Base-by-base conservation (phyloP, 768 basidiomycete genomes). In the Thelephora ganbajun region DNA sequence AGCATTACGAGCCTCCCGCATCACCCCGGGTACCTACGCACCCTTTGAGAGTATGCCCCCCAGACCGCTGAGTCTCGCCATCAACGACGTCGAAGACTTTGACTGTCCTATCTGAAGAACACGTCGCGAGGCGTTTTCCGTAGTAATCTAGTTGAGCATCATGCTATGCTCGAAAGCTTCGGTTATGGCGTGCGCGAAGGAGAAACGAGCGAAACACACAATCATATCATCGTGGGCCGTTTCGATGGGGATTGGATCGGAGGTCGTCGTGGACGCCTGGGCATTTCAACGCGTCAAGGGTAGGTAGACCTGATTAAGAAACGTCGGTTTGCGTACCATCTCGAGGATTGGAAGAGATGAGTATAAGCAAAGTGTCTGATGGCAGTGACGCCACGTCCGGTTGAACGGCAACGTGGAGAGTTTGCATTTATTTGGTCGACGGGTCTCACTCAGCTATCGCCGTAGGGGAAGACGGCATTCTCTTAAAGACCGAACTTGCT, bases 161-260 rank as follows among this genome's bases (percentile, higher is more conserved):
- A 62, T 98, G 94, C 93, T 96, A 49, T 20, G 35, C 44, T 53
- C 22, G 46, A 45, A 49, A 48, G 50, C 50, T 50, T 52, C 39
- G 2, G 33, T 16, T 35, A 42, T 2, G 26, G 9, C 26, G 22
- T 45, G 13, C 23, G 14, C 19, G 33, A 20, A 44, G 44, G 50
- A 45, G 35, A 35, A 43, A 3, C 33, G 13, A 33, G 45, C 47
- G 36, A 39, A 22, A 54, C 89, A 53, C 65, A 96, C 94, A 54
- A 98, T 97, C 90, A 97, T 96, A 66, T 98, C 96, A 64, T 94
- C 90, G 62, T 99, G 94, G 13, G 83, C 80, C 1, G 94, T 98
- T 66, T 99, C 94, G 44, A 99, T 84, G 48, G 79, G 85, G 49
- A 85, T 74, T 16, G 83, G 81, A 53, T 85, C 82, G 22, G 77